phyloP scores from a whole-genome alignment of 2,329 filamentous ascomycete genomes.

The Juglanconis oblonga region DNA sequence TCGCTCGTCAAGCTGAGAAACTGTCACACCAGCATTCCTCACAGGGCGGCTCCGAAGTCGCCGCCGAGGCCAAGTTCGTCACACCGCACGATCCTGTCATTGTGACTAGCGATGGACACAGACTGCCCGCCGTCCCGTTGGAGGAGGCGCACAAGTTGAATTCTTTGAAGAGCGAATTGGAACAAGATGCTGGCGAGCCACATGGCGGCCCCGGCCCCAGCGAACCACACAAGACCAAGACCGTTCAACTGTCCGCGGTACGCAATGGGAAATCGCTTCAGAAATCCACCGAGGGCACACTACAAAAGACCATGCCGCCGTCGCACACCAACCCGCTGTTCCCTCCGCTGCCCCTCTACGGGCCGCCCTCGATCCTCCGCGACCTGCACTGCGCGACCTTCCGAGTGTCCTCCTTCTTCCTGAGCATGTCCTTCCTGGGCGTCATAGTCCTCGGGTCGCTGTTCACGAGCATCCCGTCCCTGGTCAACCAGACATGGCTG shows the following conservation, averaged over 20 bases:
- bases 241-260: constrained; percentile 17
- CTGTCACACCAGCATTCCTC: constrained; percentile 40
- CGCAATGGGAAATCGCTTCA: constrained; percentile 35
- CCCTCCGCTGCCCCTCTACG: constrained; percentile 79
- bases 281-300: constrained; percentile 43
- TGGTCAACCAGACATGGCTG: constrained; percentile 47
- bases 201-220: constrained; percentile 32
- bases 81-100: constrained; percentile 73
- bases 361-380: constrained; percentile 65
- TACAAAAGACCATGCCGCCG: constrained; percentile 53
- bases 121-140: constrained; percentile 67
- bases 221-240: constrained; percentile 11
- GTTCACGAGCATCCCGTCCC: constrained; percentile 60
- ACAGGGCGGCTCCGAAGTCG: constrained; percentile 40
- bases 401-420: constrained; percentile 65
- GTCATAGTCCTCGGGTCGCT: constrained; percentile 74
- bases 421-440: constrained; percentile 74
- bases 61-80: constrained; percentile 60
- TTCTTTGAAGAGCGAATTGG: constrained; percentile 50
- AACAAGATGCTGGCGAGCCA: constrained; percentile 19
- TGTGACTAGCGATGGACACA: constrained; percentile 62
- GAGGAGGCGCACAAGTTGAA: constrained; percentile 71
- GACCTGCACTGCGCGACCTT: constrained; percentile 65
- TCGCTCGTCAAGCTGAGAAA: constrained; percentile 59
- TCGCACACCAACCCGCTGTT: constrained; percentile 78